Conservation (phyloP, 2,329 filamentous ascomycete genomes). For the Beauveria scarabaeidicola region DNA sequence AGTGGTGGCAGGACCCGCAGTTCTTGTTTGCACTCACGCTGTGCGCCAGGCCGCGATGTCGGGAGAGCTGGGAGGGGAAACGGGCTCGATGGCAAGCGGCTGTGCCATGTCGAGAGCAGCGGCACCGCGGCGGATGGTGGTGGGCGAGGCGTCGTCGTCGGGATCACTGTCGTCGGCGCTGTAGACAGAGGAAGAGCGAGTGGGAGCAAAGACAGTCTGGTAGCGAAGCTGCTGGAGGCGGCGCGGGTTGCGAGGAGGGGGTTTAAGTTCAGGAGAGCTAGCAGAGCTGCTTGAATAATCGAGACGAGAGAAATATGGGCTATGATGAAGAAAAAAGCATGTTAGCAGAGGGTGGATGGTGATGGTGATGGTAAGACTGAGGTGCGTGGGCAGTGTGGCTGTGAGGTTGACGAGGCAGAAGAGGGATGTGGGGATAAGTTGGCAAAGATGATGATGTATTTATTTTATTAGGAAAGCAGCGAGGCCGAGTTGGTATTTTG, state of each 20-base stretch:
- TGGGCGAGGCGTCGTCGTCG: slow-evolving; percentile 12
- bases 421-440: not conserved
- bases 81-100: slow-evolving; percentile 33
- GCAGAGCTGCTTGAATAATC: slow-evolving; percentile 14
- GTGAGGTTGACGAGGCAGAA: not conserved
- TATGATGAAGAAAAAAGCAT: slow-evolving; percentile 12
- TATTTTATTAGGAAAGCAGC: not conserved
- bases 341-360: slow-evolving; percentile 1
- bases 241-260: slow-evolving; percentile 28
- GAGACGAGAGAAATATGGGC: slow-evolving; percentile 18
- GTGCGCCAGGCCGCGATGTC: slow-evolving; percentile 31
- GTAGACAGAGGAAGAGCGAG: slow-evolving; percentile 54
- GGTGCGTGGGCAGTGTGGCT: not conserved
- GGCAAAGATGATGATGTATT: not conserved
- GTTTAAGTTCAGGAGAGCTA: slow-evolving; percentile 22
- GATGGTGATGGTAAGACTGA: not conserved
- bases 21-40: slow-evolving; percentile 30
- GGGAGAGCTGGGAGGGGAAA: slow-evolving; percentile 52
- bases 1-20: slow-evolving; percentile 11
- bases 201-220: slow-evolving; percentile 27
- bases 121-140: slow-evolving; percentile 27
- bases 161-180: slow-evolving; percentile 12
- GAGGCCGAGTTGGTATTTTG: not conserved
- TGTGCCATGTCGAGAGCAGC: not conserved
- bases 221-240: slow-evolving; percentile 20